Evolutionary conservation across 139 green algal genomes (phyloP).

Genomic region (Raphidocelis subcapitata): DNA sequence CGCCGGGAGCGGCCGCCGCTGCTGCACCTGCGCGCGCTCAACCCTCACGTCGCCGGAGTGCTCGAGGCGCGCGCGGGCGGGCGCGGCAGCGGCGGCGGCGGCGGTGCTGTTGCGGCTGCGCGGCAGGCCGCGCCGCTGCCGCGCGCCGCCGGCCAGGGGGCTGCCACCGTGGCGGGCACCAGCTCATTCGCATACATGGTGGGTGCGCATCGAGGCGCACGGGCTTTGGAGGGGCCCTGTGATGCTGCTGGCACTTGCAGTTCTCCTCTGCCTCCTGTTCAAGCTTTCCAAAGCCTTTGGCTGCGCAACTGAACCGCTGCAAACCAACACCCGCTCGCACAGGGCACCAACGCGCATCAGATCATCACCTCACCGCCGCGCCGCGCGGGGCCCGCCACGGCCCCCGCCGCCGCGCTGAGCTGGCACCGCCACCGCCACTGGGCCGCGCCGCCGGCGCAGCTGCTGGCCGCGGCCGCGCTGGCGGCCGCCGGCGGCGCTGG

Average conservation of each 20-base stretch:
- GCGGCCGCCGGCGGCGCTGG: background rate
- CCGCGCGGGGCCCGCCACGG: background rate
- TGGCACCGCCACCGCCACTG: slow-evolving; percentile 15
- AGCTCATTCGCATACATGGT: slow-evolving; percentile 63
- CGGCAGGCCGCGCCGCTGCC: slow-evolving; percentile 8
- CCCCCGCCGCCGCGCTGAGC: background rate
- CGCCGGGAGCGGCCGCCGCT: slow-evolving; percentile 30
- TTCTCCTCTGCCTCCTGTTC: too few relatives aligned
- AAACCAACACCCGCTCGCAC: too few relatives aligned
- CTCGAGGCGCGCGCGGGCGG: slow-evolving; percentile 29
- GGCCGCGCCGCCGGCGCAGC: background rate
- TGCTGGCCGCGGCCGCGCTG: slow-evolving; percentile 1
- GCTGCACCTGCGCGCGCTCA: slow-evolving; percentile 58
- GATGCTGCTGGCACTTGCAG: too few relatives aligned
- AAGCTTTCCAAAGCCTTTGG: too few relatives aligned
- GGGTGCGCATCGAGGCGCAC: too few relatives aligned
- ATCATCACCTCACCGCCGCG: slow-evolving; percentile 1
- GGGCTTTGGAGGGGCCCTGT: too few relatives aligned
- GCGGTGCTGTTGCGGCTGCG: background rate
- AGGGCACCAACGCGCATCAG: slow-evolving; percentile 50
- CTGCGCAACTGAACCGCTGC: too few relatives aligned
- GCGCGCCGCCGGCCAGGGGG: background rate
- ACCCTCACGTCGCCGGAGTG: slow-evolving; percentile 62
- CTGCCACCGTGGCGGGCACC: slow-evolving; percentile 9
- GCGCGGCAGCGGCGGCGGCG: background rate